Percentiles rank a stretch among this genome's conserved stretches.
phyloP scores from a whole-genome alignment of 805 yeast genomes.

The Candida boidinii region DNA sequence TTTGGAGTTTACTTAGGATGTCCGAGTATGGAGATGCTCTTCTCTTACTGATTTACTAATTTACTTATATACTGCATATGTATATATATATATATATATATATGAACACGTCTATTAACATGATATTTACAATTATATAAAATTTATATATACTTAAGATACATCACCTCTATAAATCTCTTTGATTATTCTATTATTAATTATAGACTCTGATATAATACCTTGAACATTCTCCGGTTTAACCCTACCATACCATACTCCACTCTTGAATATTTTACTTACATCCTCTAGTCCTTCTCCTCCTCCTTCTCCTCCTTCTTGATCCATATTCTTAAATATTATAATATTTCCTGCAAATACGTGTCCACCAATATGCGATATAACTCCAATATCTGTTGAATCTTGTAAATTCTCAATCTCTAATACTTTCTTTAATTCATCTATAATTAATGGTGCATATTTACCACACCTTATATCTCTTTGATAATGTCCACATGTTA shows the following conservation, averaged over 20 bases:
- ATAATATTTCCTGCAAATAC: slow-evolving; percentile 78
- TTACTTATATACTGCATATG: too few species aligned
- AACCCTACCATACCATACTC: slow-evolving; percentile 75
- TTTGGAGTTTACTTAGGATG: background rate
- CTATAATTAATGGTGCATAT: slow-evolving; percentile 47
- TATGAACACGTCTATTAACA: background rate
- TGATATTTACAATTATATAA: background rate
- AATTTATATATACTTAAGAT: background rate
- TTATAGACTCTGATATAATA: slow-evolving; percentile 46
- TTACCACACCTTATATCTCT: slow-evolving; percentile 63
- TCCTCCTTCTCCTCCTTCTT: too few species aligned
- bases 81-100: too few species aligned
- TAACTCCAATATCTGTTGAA: slow-evolving; percentile 33
- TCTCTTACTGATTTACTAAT: background rate
- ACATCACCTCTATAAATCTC: slow-evolving; percentile 54
- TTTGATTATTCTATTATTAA: slow-evolving; percentile 39
- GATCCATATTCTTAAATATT: slow-evolving; percentile 36
- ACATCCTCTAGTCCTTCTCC: too few species aligned
- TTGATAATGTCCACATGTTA: slow-evolving; percentile 59
- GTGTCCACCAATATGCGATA: slow-evolving; percentile 83
- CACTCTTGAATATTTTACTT: too few species aligned
- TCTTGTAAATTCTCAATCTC: slow-evolving; percentile 22
- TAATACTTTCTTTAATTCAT: slow-evolving; percentile 41
- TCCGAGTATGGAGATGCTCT: background rate
- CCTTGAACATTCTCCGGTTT: slow-evolving; percentile 60